Evolutionary conservation across 2,329 filamentous ascomycete species (phyloP).

Genomic region (Calonectria fujianensis): DNA sequence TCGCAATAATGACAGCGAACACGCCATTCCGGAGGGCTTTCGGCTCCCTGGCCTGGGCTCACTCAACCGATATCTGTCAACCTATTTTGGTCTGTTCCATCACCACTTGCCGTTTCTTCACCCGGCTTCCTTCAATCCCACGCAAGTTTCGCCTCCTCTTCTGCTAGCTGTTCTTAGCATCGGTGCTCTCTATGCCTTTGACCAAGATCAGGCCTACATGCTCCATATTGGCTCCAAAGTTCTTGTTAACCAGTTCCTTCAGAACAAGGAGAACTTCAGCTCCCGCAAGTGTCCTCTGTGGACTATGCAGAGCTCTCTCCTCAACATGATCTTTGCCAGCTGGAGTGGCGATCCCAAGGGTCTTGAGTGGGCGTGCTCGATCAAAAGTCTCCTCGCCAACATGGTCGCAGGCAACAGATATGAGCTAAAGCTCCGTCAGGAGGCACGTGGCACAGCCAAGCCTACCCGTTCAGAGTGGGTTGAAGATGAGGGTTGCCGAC

Average conservation of each 20-base stretch:
- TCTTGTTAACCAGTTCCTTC: constrained; percentile 95
- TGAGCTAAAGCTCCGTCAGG: constrained; percentile 93
- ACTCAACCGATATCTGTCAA: constrained; percentile 93
- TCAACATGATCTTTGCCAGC: constrained; percentile 99
- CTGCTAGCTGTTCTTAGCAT: constrained; percentile 95
- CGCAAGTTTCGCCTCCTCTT: constrained; percentile 86
- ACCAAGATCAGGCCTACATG: constrained; percentile 97
- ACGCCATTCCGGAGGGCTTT: constrained; percentile 90
- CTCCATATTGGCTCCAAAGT: constrained; percentile 98
- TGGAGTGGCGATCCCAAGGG: constrained; percentile 99
- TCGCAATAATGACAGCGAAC: constrained; percentile 85
- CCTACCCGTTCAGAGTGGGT: constrained; percentile 94
- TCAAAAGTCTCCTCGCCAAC: constrained; percentile 97
- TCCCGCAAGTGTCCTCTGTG: constrained; percentile 97
- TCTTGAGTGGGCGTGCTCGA: constrained; percentile 98
- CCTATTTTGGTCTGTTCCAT: constrained; percentile 98
- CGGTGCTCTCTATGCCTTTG: constrained; percentile 96
- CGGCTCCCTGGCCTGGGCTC: constrained; percentile 87
- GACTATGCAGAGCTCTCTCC: constrained; percentile 97
- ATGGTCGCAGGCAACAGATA: constrained; percentile 99
- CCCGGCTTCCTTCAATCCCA: constrained; percentile 90
- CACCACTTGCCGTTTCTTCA: constrained; percentile 97
- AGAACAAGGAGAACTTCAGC: constrained; percentile 99
- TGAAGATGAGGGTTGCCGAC: constrained; percentile 95
- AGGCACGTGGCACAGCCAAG: constrained; percentile 85